A percentile compares a stretch with the other conserved stretches of the same genome.
Evolutionary conservation across 106 monocot species (phyloP).

Genomic region (Acanthochlamys bracteata): DNA sequence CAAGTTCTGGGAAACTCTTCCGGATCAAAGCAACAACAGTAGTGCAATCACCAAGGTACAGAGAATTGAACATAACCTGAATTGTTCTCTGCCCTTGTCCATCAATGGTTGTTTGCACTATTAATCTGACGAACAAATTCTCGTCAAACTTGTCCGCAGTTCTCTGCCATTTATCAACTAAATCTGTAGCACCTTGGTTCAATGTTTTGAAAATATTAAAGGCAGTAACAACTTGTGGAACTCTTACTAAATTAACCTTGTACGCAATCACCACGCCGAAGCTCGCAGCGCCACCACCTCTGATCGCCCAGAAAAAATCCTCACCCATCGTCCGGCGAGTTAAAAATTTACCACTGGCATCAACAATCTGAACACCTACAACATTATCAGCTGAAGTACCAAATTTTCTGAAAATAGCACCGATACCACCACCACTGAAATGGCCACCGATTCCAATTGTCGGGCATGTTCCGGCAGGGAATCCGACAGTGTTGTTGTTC

Average conservation of each 20-base stretch:
- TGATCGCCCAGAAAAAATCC: slow-evolving; percentile 62
- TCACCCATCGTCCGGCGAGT: slow-evolving; percentile 50
- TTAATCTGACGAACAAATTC: slow-evolving; percentile 18
- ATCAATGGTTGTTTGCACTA: neutral
- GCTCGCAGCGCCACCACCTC: slow-evolving; percentile 50
- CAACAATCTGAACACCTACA: slow-evolving; percentile 30
- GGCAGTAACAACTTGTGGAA: slow-evolving; percentile 32
- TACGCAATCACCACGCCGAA: slow-evolving; percentile 42
- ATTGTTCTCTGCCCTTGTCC: slow-evolving; percentile 10
- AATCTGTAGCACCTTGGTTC: slow-evolving; percentile 21
- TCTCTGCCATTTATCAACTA: slow-evolving; percentile 27
- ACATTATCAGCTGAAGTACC: slow-evolving; percentile 39
- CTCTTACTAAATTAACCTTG: slow-evolving; percentile 30
- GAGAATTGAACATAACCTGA: slow-evolving; percentile 8
- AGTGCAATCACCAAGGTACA: slow-evolving; percentile 17
- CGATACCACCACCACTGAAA: slow-evolving; percentile 47
- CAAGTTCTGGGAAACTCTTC: slow-evolving; percentile 20
- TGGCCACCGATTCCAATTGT: slow-evolving; percentile 44
- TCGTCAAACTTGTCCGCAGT: slow-evolving; percentile 18
- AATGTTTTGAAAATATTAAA: slow-evolving; percentile 23
- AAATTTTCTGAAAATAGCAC: slow-evolving; percentile 29
- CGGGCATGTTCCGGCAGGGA: slow-evolving; percentile 38
- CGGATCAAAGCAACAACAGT: slow-evolving; percentile 6
- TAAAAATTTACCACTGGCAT: slow-evolving; percentile 25
- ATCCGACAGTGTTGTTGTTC: slow-evolving; percentile 14